A percentile compares a stretch with the other conserved stretches of the same genome.
Conservation (phyloP, 2,329 filamentous ascomycete genomes). For the Fusarium foetens region DNA sequence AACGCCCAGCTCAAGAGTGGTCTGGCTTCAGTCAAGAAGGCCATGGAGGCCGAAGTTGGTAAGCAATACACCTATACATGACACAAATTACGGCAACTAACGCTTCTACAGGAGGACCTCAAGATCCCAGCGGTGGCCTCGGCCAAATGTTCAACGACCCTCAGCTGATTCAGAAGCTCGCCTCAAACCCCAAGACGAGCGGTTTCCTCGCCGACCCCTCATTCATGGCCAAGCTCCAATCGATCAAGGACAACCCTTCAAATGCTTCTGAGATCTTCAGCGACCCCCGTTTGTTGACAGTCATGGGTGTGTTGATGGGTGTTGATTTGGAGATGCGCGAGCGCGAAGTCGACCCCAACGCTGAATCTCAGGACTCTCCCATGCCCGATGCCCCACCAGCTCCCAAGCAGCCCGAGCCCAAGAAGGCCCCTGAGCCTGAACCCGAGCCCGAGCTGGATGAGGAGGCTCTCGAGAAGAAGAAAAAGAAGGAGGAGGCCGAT, state of each 20-base stretch:
- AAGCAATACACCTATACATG: constrained; percentile 8
- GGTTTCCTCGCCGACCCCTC: constrained; percentile 79
- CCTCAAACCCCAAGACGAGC: constrained; percentile 92
- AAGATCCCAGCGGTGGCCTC: constrained; percentile 78
- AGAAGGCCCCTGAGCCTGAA: constrained; percentile 68
- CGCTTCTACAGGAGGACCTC: constrained; percentile 45
- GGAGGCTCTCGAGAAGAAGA: constrained; percentile 83
- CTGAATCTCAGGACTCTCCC: constrained; percentile 66
- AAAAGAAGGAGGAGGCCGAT: constrained; percentile 92
- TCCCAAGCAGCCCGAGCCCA: constrained; percentile 56
- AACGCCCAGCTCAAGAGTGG: constrained; percentile 95
- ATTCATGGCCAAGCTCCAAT: constrained; percentile 92
- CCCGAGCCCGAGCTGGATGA: constrained; percentile 81
- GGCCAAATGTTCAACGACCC: constrained; percentile 96
- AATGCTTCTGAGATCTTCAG: constrained; percentile 82
- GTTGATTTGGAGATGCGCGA: constrained; percentile 79
- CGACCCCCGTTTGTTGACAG: constrained; percentile 92
- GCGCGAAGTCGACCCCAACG: constrained; percentile 48
- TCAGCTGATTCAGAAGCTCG: constrained; percentile 87
- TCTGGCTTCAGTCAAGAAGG: constrained; percentile 83
- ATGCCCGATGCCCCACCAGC: constrained; percentile 75
- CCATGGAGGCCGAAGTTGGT: constrained; percentile 73
- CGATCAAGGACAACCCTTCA: constrained; percentile 82
- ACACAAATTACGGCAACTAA: constrained; percentile 2
- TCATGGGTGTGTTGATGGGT: constrained; percentile 92